Evolutionary conservation across 2,329 filamentous ascomycete genomes (phyloP), one percentile per base, ranked within the genome.

Genomic region (Emergomyces africanus): DNA sequence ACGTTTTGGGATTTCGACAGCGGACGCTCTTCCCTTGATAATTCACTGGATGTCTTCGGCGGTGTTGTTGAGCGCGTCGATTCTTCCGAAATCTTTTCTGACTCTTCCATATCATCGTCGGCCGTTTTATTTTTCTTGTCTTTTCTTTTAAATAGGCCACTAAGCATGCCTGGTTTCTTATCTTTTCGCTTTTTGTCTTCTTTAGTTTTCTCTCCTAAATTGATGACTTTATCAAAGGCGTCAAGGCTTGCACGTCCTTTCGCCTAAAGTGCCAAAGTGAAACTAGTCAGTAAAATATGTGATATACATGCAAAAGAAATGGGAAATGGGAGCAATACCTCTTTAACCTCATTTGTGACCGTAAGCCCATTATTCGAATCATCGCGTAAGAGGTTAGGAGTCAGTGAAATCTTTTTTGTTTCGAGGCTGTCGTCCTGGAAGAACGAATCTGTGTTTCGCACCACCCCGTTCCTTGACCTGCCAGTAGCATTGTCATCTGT

Each of bases 341-440:
- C 75, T 70, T 70, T 75, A 54, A 66, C 62, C 18, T 77, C 74
- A 48, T 57, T 67, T 14, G 66, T 28, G 23, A 12, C 60, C 30
- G 67, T 60, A n/a, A 58, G 55, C 23, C 60, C 65, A 53, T 60
- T 66, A 61, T 63, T 72, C 12, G 77, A 77, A 64, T 96, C 91
- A 65, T 97, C 92, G 48, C 92, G 85, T 46, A 97, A 77, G 57
- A 99, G 76, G 66, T 95, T 95, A 1, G 94, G 94, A 3, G 94
- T 99, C 50, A 99, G 81, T 0, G 91, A 95, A 65, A 99, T 97
- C 77, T 97, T 97, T 73, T 95, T 90, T 2, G 94, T 96, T 73
- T 97, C 94, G 42, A 90, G 87, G 37, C 84, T 90, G 68, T 99
- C 92, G 68, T 97, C 94, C 72, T 90, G 95, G 79, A 96, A 96